A percentile compares a stretch with the other conserved stretches of the same genome.
Evolutionary conservation across 768 basidiomycete species (phyloP).

Genomic region (Russula sp.): DNA sequence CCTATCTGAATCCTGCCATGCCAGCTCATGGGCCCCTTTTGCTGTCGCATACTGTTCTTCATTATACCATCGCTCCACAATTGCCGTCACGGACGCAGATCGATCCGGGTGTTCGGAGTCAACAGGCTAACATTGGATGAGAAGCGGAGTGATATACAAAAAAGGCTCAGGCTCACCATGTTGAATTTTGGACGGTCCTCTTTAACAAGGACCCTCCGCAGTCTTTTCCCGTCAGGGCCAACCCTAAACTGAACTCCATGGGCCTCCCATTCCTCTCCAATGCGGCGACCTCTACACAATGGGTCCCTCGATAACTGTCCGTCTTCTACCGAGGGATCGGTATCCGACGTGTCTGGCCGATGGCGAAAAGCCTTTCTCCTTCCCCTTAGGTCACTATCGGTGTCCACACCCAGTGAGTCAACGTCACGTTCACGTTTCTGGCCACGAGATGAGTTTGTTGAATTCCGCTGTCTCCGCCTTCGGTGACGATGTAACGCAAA

Average conservation of each 20-base stretch:
- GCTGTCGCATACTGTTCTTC: constrained; percentile 69
- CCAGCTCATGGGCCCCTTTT: constrained; percentile 56
- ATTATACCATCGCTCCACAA: constrained; percentile 75
- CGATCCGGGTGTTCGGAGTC: constrained; percentile 80
- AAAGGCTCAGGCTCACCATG: constrained; percentile 60
- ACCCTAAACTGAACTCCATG: constrained; percentile 71
- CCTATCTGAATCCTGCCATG: constrained; percentile 61
- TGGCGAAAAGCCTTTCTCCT: constrained; percentile 46
- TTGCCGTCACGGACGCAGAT: constrained; percentile 63
- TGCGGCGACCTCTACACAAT: constrained; percentile 53
- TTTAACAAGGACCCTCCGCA: constrained; percentile 69
- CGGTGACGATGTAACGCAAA: constrained; percentile 46
- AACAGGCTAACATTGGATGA: constrained; percentile 50
- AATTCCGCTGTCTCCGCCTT: constrained; percentile 55
- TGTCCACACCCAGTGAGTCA: constrained; percentile 38
- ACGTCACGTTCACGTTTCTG: constrained; percentile 65
- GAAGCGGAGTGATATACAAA: constrained; percentile 3
- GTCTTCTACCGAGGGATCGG: constrained; percentile 50
- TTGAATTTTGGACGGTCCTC: constrained; percentile 64
- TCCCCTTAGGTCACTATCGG: constrained; percentile 41
- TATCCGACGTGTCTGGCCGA: constrained; percentile 49
- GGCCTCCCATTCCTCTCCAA: constrained; percentile 76
- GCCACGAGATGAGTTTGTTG: constrained; percentile 49
- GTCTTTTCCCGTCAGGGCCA: constrained; percentile 62
- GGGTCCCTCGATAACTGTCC: constrained; percentile 48